Conservation (phyloP, 805 yeast genomes). For the Isabelozyma pseudorhagii region DNA sequence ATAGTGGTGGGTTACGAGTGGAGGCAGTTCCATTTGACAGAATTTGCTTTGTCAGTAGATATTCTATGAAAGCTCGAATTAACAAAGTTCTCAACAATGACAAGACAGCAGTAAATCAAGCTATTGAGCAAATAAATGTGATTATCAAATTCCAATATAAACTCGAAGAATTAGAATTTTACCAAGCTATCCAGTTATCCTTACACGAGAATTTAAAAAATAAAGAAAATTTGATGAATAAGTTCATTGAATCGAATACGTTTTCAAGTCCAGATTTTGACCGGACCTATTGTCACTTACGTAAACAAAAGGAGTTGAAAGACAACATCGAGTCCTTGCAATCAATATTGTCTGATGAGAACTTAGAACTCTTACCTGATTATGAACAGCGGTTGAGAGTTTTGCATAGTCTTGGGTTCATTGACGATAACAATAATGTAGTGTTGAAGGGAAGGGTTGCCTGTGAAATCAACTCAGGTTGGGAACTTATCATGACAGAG, state of each 20-base stretch:
- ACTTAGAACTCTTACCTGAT: slow-evolving; percentile 86
- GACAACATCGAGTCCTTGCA: slow-evolving; percentile 54
- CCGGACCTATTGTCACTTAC: slow-evolving; percentile 41
- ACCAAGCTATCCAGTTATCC: slow-evolving; percentile 25
- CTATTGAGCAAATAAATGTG: slow-evolving; percentile 30
- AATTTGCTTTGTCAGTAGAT: slow-evolving; percentile 44
- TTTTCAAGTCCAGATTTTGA: slow-evolving; percentile 43
- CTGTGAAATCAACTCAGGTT: slow-evolving; percentile 88
- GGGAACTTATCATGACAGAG: slow-evolving; percentile 88
- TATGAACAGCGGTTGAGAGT: slow-evolving; percentile 87
- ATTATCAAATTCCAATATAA: slow-evolving; percentile 35
- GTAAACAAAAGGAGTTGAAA: slow-evolving; percentile 44
- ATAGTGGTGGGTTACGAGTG: slow-evolving; percentile 29
- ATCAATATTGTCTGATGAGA: slow-evolving; percentile 75
- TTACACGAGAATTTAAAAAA: slow-evolving; percentile 36
- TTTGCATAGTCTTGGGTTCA: slow-evolving; percentile 71
- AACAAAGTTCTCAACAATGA: slow-evolving; percentile 36
- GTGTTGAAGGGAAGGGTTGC: slow-evolving; percentile 89
- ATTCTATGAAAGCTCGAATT: slow-evolving; percentile 28
- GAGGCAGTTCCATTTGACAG: slow-evolving; percentile 37
- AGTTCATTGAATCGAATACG: slow-evolving; percentile 21
- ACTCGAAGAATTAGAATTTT: slow-evolving; percentile 46
- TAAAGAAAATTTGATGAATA: slow-evolving; percentile 30
- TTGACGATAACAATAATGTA: slow-evolving; percentile 73
- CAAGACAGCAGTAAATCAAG: slow-evolving; percentile 29